Evolutionary conservation across 2,329 filamentous ascomycete species (phyloP).

Genomic region (Coleophoma cylindrospora): DNA sequence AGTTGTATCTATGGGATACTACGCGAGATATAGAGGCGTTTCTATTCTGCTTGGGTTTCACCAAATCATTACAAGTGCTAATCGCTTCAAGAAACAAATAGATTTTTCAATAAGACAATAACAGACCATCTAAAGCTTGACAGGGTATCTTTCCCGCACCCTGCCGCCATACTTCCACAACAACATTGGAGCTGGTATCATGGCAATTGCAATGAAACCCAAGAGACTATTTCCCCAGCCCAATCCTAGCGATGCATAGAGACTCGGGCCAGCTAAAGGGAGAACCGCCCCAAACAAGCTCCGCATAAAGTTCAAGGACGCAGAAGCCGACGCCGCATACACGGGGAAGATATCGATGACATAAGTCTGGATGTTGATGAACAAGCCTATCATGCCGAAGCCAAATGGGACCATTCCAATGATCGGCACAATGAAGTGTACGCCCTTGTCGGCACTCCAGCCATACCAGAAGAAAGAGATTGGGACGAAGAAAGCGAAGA

Average conservation of each 20-base stretch:
- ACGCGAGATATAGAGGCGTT: not conserved
- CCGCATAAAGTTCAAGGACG: conserved; percentile 32
- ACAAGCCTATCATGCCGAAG: conserved; percentile 37
- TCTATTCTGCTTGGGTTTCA: not conserved
- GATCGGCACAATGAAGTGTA: conserved; percentile 37
- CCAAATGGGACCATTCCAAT: conserved; percentile 35
- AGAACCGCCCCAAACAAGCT: conserved; percentile 43
- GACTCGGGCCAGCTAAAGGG: conserved; percentile 41
- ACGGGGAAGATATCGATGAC: conserved; percentile 36
- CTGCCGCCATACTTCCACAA: conserved; percentile 35
- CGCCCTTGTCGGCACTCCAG: conserved; percentile 34
- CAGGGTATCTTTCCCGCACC: conserved; percentile 29
- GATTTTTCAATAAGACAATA: not conserved
- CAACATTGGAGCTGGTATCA: conserved; percentile 40
- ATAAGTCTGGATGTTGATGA: conserved; percentile 37
- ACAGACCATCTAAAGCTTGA: not conserved
- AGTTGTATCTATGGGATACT: too few species aligned
- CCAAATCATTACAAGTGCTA: too few species aligned
- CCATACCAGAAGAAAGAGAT: conserved; percentile 43
- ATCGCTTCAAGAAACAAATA: too few species aligned
- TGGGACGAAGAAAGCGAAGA: conserved; percentile 35
- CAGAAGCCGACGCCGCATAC: conserved; percentile 33
- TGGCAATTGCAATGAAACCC: conserved; percentile 40
- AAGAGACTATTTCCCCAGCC: conserved; percentile 43
- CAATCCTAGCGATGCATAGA: conserved; percentile 35